Percentiles rank a stretch among this genome's conserved stretches.
Evolutionary conservation across 306 rosid genomes (phyloP).

Genomic region (Pyrus communis): DNA sequence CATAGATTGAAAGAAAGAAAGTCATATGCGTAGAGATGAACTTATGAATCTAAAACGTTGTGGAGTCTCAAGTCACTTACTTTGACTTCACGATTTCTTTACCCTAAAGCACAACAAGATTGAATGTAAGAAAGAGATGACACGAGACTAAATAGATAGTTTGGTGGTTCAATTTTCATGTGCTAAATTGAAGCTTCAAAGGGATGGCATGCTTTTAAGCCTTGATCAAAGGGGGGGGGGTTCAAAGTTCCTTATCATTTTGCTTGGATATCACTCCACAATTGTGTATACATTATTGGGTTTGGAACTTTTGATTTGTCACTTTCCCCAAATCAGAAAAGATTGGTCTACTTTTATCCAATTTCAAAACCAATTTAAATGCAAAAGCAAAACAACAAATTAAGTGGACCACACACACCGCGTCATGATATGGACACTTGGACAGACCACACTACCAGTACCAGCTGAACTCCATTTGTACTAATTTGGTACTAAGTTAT

Average conservation of each 20-base stretch:
- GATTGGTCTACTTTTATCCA: neutral
- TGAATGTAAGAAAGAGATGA: neutral
- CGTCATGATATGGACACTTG: neutral
- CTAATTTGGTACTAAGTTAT: no score
- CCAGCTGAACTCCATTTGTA: neutral
- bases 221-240: conserved; percentile 1
- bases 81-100: conserved; percentile 25
- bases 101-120: neutral
- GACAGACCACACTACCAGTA: neutral
- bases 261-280: neutral
- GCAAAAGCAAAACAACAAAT: neutral
- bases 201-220: conserved; percentile 1
- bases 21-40: no score
- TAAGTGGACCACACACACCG: conserved; percentile 10
- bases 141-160: neutral
- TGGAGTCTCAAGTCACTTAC: conserved; percentile 11
- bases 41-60: no score
- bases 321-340: conserved; percentile 2
- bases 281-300: neutral
- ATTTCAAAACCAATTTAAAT: conserved; percentile 7
- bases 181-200: neutral
- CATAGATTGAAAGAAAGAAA: no score
- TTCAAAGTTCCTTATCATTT: conserved; percentile 8
- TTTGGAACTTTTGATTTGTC: neutral
- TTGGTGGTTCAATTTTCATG: neutral